Base-by-base conservation (phyloP, 148 eudicot species). In the Gaultheria prostrata region DNA sequence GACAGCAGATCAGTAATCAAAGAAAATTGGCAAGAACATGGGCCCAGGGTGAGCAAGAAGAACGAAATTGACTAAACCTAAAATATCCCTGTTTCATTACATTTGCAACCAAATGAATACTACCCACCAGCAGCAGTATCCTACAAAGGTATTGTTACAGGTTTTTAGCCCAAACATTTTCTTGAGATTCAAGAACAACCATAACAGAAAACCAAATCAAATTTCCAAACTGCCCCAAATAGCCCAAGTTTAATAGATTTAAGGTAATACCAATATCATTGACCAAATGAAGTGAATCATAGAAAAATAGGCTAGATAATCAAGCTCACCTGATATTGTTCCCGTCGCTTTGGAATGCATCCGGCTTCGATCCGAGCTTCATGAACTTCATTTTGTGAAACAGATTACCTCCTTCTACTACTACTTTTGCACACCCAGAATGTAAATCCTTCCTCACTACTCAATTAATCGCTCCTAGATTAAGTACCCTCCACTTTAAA, bases 311-410 rank as follows among this genome's bases (percentile, higher is more conserved):
- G 67, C 43, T 13, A 84, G 56, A 24, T 80, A 15, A 26, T 12
- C 46, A 45, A 20, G 65, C 89, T 86, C 71, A 92, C 97, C 97
- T 88, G 88, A 89, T 85, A 89, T 89, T 86, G 76, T 91, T 87
- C 46, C 90, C 94, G 63, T 93, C 95, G 56, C 82, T 89, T 88
- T 92, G 98, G 85, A 95, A 93, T 49, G 90, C 81, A 89, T 95
- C 98, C 6, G 94, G 93, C 86, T 93, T 95, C 69, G 98, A 94
- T 87, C 98, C 98, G 82, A 95, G 96, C 88, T 95, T 95, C 98
- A 95, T 95, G 87, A 95, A 95, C 96, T 95, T 95, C 98, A 95
- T 95, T 86, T 81, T 91, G 78, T 30, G 67, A 18, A 70, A 80
- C 67, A 28, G 85, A 89, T 85, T 89, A 84, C 67, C 79, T 84